Base-by-base conservation (phyloP, 2,329 filamentous ascomycete genomes). In the Alternaria burnsii region DNA sequence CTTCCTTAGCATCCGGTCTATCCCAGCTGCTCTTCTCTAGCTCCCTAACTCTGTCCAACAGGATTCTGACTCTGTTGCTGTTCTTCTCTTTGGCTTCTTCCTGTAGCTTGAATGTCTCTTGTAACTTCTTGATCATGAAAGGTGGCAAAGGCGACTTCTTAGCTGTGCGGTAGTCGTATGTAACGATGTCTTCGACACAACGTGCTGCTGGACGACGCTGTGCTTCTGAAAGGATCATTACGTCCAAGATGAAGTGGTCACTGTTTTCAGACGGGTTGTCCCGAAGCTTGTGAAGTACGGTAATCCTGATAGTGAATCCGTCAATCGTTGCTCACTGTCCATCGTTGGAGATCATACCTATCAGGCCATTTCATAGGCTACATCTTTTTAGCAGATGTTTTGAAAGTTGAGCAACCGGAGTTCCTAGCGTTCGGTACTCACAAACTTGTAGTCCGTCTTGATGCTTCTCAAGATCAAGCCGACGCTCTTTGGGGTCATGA, bases 381-480 rank as follows among this genome's bases (percentile, higher is more conserved):
- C 28, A 41, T 59, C n/a, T 36, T 42, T 8, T 60, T 14, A 60
- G 58, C 40, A 28, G 30, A 40, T n/a, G 22, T 40, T 24, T 16
- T 20, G 11, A 16, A 20, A 18, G 3, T 34, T 32, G 22, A 36
- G 46, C 16, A 38, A 38, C 14, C 12, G 14, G 9, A 38, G 14
- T 7, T 38, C 16, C 44, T 18, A 14, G 20, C 47, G 20, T 52
- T 46, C 63, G 11, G 20, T 30, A 83, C 89, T 66, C 75, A 95
- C 92, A 80, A 96, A 93, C 81, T 97, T 97, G 79, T 91, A 97
- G 67, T 96, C 90, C 0, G 91, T 89, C 69, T 86, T 90, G 67
- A 97, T 93, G 68, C 89, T 92, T 70, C 88, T 86, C 72, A 97
- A 79, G 60, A 97, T 95, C 57, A 97, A 76, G 0, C 94, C 93